These are phyloP conservation scores for Penicillium corylophilum DNA, from an alignment of 2,329 filamentous ascomycete genomes.

Conservation along the genomic window DNA sequence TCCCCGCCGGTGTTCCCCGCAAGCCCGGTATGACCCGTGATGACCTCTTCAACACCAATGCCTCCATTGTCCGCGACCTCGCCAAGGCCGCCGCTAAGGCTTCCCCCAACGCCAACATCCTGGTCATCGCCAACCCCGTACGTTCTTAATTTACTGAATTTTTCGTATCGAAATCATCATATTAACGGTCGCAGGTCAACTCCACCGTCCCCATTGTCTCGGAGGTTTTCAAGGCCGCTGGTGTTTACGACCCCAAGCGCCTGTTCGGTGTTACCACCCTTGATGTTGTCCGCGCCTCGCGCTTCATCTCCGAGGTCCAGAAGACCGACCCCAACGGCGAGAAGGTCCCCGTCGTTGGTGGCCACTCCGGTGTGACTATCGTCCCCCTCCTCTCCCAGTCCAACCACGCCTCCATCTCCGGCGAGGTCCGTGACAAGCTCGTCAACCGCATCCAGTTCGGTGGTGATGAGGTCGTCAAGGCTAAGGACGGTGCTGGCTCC, in stretches of 20 bases:
- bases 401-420: slow-evolving; percentile 77
- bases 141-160: slow-evolving; percentile 21
- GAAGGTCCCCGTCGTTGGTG: slow-evolving; percentile 93
- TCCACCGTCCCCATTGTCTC: slow-evolving; percentile 96
- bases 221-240: slow-evolving; percentile 92
- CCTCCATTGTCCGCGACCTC: slow-evolving; percentile 97
- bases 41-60: slow-evolving; percentile 99
- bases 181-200: slow-evolving; percentile 66
- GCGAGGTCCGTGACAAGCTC: slow-evolving; percentile 71
- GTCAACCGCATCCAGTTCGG: slow-evolving; percentile 97
- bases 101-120: slow-evolving; percentile 87
- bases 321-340: slow-evolving; percentile 84
- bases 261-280: slow-evolving; percentile 99
- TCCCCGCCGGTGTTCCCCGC: slow-evolving; percentile 96
- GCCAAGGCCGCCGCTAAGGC: slow-evolving; percentile 91
- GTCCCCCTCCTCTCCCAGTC: slow-evolving; percentile 96
- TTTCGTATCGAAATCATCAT: no score
- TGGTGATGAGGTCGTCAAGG: slow-evolving; percentile 98
- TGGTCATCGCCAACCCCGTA: slow-evolving; percentile 97
- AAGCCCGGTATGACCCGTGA: slow-evolving; percentile 99
- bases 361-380: slow-evolving; percentile 97
- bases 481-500: slow-evolving; percentile 96
- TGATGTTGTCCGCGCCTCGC: slow-evolving; percentile 94
- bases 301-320: slow-evolving; percentile 97
- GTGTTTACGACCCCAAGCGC: slow-evolving; percentile 98